A percentile compares a stretch with the other conserved stretches of the same genome.
Conservation (phyloP, 108 stramenopile species). For the Aurantiochytrium sp. region DNA sequence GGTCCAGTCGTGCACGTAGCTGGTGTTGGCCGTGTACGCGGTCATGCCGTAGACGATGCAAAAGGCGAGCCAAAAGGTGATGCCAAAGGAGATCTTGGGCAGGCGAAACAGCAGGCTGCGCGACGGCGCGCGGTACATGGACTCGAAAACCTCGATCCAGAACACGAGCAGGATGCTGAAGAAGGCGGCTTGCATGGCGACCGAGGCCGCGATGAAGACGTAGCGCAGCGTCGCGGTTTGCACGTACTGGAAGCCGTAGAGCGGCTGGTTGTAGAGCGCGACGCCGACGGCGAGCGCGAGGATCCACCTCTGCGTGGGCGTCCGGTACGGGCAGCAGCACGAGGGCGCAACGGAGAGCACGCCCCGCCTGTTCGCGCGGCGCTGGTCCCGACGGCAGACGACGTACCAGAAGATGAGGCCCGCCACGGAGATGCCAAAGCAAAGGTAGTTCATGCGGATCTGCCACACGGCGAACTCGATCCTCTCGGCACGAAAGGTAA, state of each 20-base stretch:
- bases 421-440: neutral
- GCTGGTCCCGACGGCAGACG: neutral
- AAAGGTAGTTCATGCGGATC: constrained; percentile 12
- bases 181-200: neutral
- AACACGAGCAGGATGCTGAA: neutral
- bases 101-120: neutral
- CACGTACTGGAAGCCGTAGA: neutral
- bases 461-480: neutral
- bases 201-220: neutral
- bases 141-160: neutral
- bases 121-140: neutral
- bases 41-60: neutral
- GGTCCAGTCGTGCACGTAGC: neutral
- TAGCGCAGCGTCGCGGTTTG: neutral
- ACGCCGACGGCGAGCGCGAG: neutral
- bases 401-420: neutral
- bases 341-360: too few relatives aligned
- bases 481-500: neutral
- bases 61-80: neutral
- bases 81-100: neutral
- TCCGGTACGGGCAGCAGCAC: constrained; percentile 9
- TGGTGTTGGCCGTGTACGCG: neutral
- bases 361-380: neutral
- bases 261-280: neutral
- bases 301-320: neutral